Evolutionary conservation across 2,329 filamentous ascomycete genomes (phyloP), one percentile per base, ranked within the genome.

Genomic region (Diaporthe nobilis): DNA sequence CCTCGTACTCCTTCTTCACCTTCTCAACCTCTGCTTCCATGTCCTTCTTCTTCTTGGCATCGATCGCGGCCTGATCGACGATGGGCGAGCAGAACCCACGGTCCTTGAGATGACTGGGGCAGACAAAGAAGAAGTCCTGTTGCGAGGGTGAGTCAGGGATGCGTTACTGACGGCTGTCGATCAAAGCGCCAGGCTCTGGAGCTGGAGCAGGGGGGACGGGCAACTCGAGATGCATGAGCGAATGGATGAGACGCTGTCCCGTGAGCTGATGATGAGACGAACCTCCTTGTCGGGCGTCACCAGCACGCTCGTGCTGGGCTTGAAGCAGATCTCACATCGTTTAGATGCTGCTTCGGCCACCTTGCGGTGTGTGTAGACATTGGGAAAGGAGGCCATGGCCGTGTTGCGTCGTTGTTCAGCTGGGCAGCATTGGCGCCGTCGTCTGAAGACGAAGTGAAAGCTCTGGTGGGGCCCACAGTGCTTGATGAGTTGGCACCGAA

Each of bases 201-300:
- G 44, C 8, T 61, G 28, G 74, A 72, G 44, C 39, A 20, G 47
- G 10, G 15, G 25, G n/a, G 31, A 34, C 55, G 76, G 77, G 73
- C 77, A 74, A 55, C 57, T 49, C 68, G 63, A 70, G 71, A 1
- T 73, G 49, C n/a, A 22, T 34, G 61, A 42, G 44, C 17, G 28
- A 34, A 44, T 37, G 28, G 28, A n/a, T 67, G 73, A 13, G 39
- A 44, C 77, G 49, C 47, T 25, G 60, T 17, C 39, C 8, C 17
- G 47, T 78, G 71, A 77, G 37, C 61, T n/a, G 53, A 72, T 58
- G 49, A 28, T 55, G 70, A 47, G 37, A 76, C 80, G 78, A 81
- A 97, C 96, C 91, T 96, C 97, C 81, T 95, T 96, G 81, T 97
- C 95, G 0, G 94, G 91, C 12, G 95, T 97, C 79, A 98, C 94